phyloP scores from a whole-genome alignment of 2,329 filamentous ascomycete species.

The Metarhizium guizhouense region DNA sequence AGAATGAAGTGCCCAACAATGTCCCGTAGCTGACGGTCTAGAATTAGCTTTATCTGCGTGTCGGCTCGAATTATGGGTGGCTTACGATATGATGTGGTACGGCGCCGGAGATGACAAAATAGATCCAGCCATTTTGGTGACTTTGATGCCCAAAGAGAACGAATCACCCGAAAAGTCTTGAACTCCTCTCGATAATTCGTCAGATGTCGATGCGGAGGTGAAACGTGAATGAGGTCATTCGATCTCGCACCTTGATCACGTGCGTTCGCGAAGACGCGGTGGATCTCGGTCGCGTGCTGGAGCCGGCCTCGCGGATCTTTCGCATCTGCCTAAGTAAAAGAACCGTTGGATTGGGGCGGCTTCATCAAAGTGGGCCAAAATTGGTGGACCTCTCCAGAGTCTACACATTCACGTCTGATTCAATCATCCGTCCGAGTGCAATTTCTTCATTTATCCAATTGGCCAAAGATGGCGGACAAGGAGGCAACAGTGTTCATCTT shows the following conservation, averaged over 20 bases:
- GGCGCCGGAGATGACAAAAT: constrained; percentile 56
- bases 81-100: constrained; percentile 69
- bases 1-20: constrained; percentile 77
- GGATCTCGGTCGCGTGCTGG: constrained; percentile 4
- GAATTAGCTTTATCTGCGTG: constrained; percentile 11
- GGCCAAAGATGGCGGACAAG: constrained; percentile 68
- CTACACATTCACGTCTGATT: not conserved
- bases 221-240: constrained; percentile 6
- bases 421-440: not conserved
- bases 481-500: constrained; percentile 89
- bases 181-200: not conserved
- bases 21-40: constrained; percentile 66
- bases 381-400: not conserved
- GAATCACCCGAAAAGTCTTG: not conserved
- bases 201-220: not conserved
- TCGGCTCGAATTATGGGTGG: constrained; percentile 4
- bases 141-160: not conserved
- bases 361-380: not conserved
- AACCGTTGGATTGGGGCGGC: not conserved
- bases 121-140: constrained; percentile 33
- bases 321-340: constrained; percentile 12
- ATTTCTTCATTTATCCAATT: not conserved
- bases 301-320: not conserved
- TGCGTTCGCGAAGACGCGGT: constrained; percentile 21
- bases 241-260: constrained; percentile 15